Conservation (phyloP, 1,284 basidiomycete genomes). For the Naganishia sp. region DNA sequence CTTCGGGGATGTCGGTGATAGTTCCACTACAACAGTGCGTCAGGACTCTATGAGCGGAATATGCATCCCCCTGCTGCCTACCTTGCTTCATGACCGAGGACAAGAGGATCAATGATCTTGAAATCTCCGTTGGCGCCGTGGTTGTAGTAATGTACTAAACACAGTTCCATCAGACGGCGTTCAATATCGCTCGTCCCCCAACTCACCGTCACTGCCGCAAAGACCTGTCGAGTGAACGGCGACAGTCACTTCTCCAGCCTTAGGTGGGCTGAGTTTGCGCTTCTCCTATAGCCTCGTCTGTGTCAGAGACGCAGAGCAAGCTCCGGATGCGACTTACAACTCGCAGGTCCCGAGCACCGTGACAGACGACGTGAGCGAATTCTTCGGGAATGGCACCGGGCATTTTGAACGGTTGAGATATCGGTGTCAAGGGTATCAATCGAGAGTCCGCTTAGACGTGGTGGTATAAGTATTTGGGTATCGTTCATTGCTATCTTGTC, state of each 20-base stretch:
- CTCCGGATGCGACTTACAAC: conserved; percentile 46
- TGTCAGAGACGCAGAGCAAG: too few species aligned
- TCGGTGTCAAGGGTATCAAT: not conserved
- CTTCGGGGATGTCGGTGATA: conserved; percentile 19
- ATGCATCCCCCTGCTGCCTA: conserved; percentile 66
- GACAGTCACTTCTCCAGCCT: conserved; percentile 52
- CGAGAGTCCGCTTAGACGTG: not conserved
- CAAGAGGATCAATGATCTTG: conserved; percentile 71
- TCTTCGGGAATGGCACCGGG: conserved; percentile 9
- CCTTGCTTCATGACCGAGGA: conserved; percentile 88
- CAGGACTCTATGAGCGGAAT: conserved; percentile 9
- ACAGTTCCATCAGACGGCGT: too few species aligned
- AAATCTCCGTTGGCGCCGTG: conserved; percentile 91
- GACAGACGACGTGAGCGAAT: conserved; percentile 45
- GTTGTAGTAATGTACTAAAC: conserved; percentile 79
- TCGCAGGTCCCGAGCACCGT: conserved; percentile 57
- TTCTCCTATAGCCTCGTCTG: conserved; percentile 46
- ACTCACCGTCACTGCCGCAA: conserved; percentile 84
- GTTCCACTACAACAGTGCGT: conserved; percentile 7
- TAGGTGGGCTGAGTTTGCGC: conserved; percentile 46
- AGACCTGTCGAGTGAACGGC: conserved; percentile 76
- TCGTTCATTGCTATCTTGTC: too few species aligned
- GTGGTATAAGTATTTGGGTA: too few species aligned
- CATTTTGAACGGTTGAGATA: conserved; percentile 1
- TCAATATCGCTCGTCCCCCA: not conserved